Conservation (phyloP, 345 rosid genomes). For the Populus pruinosa region DNA sequence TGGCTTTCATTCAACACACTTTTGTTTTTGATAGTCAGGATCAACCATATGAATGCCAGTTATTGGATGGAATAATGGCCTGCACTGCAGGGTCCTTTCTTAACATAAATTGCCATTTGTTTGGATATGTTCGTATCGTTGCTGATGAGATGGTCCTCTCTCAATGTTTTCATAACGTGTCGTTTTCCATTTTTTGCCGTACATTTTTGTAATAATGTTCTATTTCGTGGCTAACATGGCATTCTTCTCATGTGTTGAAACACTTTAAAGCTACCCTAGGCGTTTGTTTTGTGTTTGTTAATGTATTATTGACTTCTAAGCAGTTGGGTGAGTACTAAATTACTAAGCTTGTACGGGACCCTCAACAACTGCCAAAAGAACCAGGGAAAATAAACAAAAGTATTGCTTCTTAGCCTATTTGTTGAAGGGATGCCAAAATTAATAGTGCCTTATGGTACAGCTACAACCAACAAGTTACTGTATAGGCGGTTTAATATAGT, state of each 20-base stretch:
- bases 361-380: neutral
- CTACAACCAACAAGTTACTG: neutral
- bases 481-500: neutral
- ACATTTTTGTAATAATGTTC: conserved; percentile 10
- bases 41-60: neutral
- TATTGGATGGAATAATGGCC: neutral
- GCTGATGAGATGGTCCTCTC: conserved; percentile 39
- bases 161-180: neutral
- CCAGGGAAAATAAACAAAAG: neutral
- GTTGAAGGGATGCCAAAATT: neutral
- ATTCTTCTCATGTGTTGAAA: neutral
- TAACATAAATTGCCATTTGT: conserved; percentile 10
- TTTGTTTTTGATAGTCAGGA: neutral
- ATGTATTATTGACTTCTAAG: neutral
- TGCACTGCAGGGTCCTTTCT: conserved; percentile 17
- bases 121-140: conserved; percentile 13
- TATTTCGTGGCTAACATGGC: conserved; percentile 14
- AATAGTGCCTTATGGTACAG: neutral
- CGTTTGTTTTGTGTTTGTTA: neutral
- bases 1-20: neutral
- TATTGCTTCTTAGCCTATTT: neutral
- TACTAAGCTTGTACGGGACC: conserved; percentile 1
- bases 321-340: neutral
- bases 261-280: conserved; percentile 1
- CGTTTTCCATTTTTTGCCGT: conserved; percentile 1